A percentile compares a stretch with the other conserved stretches of the same genome.
These are phyloP conservation scores for Solanum boliviense DNA, from an alignment of 257 asterid species.

Conservation along the genomic window DNA sequence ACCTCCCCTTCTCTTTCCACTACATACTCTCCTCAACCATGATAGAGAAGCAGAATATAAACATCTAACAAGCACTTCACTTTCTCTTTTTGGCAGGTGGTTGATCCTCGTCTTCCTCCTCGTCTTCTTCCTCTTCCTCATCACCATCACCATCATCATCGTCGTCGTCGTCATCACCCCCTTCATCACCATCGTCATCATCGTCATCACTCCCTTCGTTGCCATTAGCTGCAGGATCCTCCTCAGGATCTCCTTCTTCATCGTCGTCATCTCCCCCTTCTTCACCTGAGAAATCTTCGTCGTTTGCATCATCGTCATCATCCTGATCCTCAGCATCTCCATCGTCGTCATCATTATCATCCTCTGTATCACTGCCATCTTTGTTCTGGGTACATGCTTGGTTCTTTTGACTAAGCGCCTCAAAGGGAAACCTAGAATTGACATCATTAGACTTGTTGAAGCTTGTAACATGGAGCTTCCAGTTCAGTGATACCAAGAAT, in stretches of 20 bases:
- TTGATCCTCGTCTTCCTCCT: constrained; percentile 69
- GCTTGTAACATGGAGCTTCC: not conserved
- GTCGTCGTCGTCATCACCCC: constrained; percentile 20
- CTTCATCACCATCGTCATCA: constrained; percentile 20
- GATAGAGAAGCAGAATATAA: constrained; percentile 16
- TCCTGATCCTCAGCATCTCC: constrained; percentile 38
- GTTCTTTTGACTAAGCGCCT: constrained; percentile 28
- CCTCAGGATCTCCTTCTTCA: constrained; percentile 50
- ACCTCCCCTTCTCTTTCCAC: constrained; percentile 26
- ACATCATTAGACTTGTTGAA: not conserved
- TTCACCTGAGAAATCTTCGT: constrained; percentile 78
- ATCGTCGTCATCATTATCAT: constrained; percentile 62
- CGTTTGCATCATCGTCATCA: constrained; percentile 65
- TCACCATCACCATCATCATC: constrained; percentile 30
- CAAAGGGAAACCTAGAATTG: constrained; percentile 47
- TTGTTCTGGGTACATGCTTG: constrained; percentile 41
- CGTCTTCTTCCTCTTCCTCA: constrained; percentile 35
- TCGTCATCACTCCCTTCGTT: constrained; percentile 53
- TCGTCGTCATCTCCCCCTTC: constrained; percentile 65
- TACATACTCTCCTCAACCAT: constrained; percentile 51
- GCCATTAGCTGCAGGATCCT: constrained; percentile 47
- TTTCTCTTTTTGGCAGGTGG: constrained; percentile 91
- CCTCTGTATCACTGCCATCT: constrained; percentile 64
- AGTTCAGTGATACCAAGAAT: not conserved
- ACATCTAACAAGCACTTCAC: constrained; percentile 29